Percentiles rank a stretch among this genome's conserved stretches.
Conservation (phyloP, 1,139 yeast species). For the Zygosaccharomyces pseudobailii region DNA sequence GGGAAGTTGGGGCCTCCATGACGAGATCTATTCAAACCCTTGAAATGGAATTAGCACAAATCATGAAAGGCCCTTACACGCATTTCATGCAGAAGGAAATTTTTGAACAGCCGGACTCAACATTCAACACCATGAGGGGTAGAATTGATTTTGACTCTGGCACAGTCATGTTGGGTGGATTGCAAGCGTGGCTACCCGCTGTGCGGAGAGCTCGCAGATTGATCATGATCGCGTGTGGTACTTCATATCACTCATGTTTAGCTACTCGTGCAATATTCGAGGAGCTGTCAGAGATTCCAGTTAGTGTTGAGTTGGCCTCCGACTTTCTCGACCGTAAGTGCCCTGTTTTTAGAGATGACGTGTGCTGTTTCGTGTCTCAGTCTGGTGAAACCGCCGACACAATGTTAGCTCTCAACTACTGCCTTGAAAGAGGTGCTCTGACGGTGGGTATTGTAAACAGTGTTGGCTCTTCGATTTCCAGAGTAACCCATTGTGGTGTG, state of each 20-base stretch:
- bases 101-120: conserved; percentile 97
- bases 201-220: conserved; percentile 93
- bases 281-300: conserved; percentile 95
- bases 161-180: conserved; percentile 82
- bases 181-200: conserved; percentile 76
- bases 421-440: conserved; percentile 94
- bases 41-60: conserved; percentile 95
- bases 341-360: conserved; percentile 97
- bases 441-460: conserved; percentile 94
- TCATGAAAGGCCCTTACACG: conserved; percentile 94
- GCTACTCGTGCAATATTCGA: conserved; percentile 96
- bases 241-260: conserved; percentile 96
- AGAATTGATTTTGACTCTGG: conserved; percentile 87
- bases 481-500: conserved; percentile 98
- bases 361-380: conserved; percentile 96
- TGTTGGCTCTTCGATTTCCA: conserved; percentile 94
- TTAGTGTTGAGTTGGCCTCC: conserved; percentile 92
- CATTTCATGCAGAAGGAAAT: conserved; percentile 99
- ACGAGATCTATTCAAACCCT: conserved; percentile 94
- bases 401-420: conserved; percentile 92
- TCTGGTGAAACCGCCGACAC: conserved; percentile 99
- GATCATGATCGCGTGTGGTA: conserved; percentile 99
- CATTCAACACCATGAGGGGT: conserved; percentile 98
- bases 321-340: conserved; percentile 94
- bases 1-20: conserved; percentile 84